Conservation (phyloP, 768 basidiomycete genomes). For the Podaxis mareebaensis region DNA sequence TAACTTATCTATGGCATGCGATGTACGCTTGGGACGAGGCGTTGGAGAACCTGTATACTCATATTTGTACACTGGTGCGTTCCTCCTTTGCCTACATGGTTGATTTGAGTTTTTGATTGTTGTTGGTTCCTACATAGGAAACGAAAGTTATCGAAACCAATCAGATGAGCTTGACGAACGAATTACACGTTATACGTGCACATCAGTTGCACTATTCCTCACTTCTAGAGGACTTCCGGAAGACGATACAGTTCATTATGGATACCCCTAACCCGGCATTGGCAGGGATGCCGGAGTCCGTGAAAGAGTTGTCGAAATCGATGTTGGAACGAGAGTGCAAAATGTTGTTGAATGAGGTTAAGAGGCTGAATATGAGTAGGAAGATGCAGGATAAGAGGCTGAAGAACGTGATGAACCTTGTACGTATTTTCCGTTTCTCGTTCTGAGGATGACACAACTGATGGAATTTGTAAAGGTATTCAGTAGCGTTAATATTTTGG, state of each 20-base stretch:
- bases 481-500: conserved; percentile 49
- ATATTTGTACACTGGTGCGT: conserved; percentile 50
- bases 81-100: neutral
- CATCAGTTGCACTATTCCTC: conserved; percentile 51
- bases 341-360: conserved; percentile 43
- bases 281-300: conserved; percentile 8
- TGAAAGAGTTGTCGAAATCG: conserved; percentile 7
- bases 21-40: conserved; percentile 65
- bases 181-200: conserved; percentile 53
- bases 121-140: conserved; percentile 35
- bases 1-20: conserved; percentile 58
- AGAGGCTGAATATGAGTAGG: conserved; percentile 38
- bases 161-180: conserved; percentile 45
- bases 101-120: neutral
- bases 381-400: conserved; percentile 36
- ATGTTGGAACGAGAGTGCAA: conserved; percentile 38
- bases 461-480: conserved; percentile 41
- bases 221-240: conserved; percentile 47
- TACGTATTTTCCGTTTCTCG: conserved; percentile 19
- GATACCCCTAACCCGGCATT: conserved; percentile 43
- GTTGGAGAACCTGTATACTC: conserved; percentile 49
- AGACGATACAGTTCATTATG: conserved; percentile 45
- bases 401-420: conserved; percentile 45
- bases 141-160: conserved; percentile 40
- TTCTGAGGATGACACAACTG: neutral